phyloP scores from a whole-genome alignment of 2,329 filamentous ascomycete species.

The Colletotrichum karsti region DNA sequence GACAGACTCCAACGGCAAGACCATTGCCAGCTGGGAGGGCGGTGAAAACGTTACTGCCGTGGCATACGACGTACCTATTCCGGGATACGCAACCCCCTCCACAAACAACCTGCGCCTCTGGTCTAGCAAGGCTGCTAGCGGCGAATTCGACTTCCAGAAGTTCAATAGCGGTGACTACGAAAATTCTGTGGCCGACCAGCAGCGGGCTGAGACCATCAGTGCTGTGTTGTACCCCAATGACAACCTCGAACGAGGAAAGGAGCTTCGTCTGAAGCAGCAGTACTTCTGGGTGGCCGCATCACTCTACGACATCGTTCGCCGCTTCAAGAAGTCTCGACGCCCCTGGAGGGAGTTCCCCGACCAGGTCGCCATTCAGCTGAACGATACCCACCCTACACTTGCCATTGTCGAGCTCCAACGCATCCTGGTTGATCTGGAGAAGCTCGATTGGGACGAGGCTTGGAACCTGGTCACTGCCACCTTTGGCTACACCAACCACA shows the following conservation, averaged over 20 bases:
- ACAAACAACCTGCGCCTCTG: slow-evolving; percentile 97
- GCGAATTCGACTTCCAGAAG: slow-evolving; percentile 99
- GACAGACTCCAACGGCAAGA: slow-evolving; percentile 80
- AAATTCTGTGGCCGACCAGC: slow-evolving; percentile 96
- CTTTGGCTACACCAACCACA: slow-evolving; percentile 99
- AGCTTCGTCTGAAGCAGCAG: slow-evolving; percentile 97
- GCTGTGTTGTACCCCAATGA: slow-evolving; percentile 98
- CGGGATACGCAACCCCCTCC: slow-evolving; percentile 87
- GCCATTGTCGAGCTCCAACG: slow-evolving; percentile 96
- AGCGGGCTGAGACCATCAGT: slow-evolving; percentile 98
- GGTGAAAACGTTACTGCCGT: slow-evolving; percentile 93
- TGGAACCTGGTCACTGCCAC: slow-evolving; percentile 82
- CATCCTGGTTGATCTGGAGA: slow-evolving; percentile 89
- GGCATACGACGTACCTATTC: slow-evolving; percentile 92
- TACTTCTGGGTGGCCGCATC: slow-evolving; percentile 99
- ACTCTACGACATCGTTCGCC: slow-evolving; percentile 92
- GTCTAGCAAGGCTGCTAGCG: slow-evolving; percentile 96
- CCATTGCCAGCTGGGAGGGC: slow-evolving; percentile 82
- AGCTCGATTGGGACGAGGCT: slow-evolving; percentile 90
- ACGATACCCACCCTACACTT: slow-evolving; percentile 96
- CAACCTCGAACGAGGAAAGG: slow-evolving; percentile 95
- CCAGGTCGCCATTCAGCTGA: slow-evolving; percentile 96
- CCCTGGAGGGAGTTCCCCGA: slow-evolving; percentile 92
- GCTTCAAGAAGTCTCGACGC: slow-evolving; percentile 97
- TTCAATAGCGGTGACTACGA: slow-evolving; percentile 99